Evolutionary conservation across 768 basidiomycete species (phyloP).

Genomic region (Boletus rufocinnamomeus): DNA sequence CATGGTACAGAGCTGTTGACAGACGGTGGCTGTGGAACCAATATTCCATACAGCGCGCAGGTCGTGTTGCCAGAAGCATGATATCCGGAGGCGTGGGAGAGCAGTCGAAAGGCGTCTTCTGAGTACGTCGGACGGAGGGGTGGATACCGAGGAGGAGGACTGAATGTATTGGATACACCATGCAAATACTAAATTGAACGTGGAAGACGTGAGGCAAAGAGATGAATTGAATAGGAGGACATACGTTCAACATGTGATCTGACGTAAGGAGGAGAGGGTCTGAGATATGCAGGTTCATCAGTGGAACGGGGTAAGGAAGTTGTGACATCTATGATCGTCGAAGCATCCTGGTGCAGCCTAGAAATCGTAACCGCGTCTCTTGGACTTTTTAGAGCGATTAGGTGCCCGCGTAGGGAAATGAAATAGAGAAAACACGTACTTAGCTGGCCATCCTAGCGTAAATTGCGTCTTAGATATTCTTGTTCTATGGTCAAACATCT

Average conservation of each 20-base stretch:
- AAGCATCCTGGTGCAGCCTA: slow-evolving; percentile 75
- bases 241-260: slow-evolving; percentile 79
- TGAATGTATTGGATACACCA: slow-evolving; percentile 87
- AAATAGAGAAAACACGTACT: slow-evolving; percentile 59
- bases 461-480: slow-evolving; percentile 90
- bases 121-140: slow-evolving; percentile 40
- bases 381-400: slow-evolving; percentile 54
- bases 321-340: slow-evolving; percentile 86
- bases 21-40: slow-evolving; percentile 60
- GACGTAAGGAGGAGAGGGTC: slow-evolving; percentile 91
- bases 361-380: slow-evolving; percentile 94
- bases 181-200: slow-evolving; percentile 64
- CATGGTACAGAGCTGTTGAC: slow-evolving; percentile 87
- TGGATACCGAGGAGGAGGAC: slow-evolving; percentile 36
- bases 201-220: slow-evolving; percentile 5
- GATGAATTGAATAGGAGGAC: slow-evolving; percentile 29
- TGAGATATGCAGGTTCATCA: slow-evolving; percentile 88
- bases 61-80: slow-evolving; percentile 96
- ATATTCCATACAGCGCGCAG: slow-evolving; percentile 85
- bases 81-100: slow-evolving; percentile 63
- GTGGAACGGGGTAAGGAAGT: slow-evolving; percentile 91
- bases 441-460: slow-evolving; percentile 94
- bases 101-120: slow-evolving; percentile 28
- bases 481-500: slow-evolving; percentile 84
- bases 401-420: slow-evolving; percentile 7